Base-by-base conservation (phyloP, 78 protist species). In the Dictyostelium firmibasis region DNA sequence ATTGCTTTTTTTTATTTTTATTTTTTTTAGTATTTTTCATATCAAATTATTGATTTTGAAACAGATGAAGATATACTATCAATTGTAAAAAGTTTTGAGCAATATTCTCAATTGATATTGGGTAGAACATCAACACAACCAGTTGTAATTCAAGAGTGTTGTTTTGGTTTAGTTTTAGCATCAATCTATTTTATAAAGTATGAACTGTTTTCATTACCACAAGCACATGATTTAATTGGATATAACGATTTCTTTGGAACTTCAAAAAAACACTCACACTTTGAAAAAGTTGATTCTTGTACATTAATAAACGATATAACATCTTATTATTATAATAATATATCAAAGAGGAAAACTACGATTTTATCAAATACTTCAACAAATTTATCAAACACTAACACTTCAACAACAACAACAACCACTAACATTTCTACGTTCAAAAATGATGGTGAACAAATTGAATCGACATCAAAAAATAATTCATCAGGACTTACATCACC, bases 171-270 rank as follows among this genome's bases (percentile, higher is more conserved):
- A 35, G 82, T 89, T 33, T 81, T 89, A 27, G 79, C 87, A 44
- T 33, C 87, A 27, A 70, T 81, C 14, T 89, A 89, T 89, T 81
- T 89, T 29, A 89, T 89, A 27, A 89, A 89, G 50, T 89, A 89
- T 70, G 88, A 89, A 70, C 70, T 89, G 27, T 89, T 89, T 81
- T 89, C 94, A 41, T 81, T 89, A 70, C 87, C 87, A 33, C 87
- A 89, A n/a, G 94, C 94, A 9, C 84, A 81, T n/a, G 87, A 89
- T 81, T 50, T 89, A 31, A 89, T 89, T 81, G 87, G 82, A 20
- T 89, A 89, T n/a, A 89, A 89, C 70, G 94, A 89, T 70, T 36
- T 79, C 38, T 79, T 57, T 87, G 86, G 86, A 18, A 81, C 87
- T 0, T 20, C 75, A 14, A 69, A 81, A 43, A 89, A 89, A 35